phyloP scores from a whole-genome alignment of 352 stramenopile genomes.

The Globisporangium yorkense region DNA sequence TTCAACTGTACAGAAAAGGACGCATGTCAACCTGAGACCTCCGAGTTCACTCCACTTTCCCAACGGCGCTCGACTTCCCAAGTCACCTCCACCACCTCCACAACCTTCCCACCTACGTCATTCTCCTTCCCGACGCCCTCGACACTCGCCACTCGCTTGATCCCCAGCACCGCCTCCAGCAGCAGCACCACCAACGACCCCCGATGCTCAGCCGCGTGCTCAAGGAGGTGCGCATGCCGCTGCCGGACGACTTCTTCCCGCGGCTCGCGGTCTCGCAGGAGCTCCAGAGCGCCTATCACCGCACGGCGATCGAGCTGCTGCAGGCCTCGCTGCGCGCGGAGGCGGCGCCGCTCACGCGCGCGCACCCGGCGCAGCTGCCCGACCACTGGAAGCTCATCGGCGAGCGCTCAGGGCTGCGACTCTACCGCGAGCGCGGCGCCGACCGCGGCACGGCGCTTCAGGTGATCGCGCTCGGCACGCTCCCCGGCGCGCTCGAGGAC shows the following conservation, averaged over 20 bases:
- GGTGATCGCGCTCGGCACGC: conserved; percentile 39
- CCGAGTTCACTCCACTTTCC: neutral
- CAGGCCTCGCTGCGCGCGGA: conserved; percentile 35
- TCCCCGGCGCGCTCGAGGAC: conserved; percentile 47
- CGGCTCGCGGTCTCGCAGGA: conserved; percentile 29
- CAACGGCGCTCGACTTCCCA: no score
- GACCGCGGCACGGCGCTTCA: conserved; percentile 44
- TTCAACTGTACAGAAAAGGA: neutral
- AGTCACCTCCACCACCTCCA: neutral
- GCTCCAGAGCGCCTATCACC: conserved; percentile 29
- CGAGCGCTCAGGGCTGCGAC: conserved; percentile 38
- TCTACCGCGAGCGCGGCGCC: conserved; percentile 53
- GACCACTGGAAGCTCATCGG: conserved; percentile 60
- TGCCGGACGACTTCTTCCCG: conserved; percentile 66
- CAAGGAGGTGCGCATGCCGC: conserved; percentile 58
- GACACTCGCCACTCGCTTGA: neutral
- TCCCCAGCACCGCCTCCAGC: neutral
- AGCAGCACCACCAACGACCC: neutral
- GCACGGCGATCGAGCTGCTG: conserved; percentile 26
- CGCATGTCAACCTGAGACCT: neutral
- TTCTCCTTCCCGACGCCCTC: neutral
- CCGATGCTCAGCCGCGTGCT: conserved; percentile 49
- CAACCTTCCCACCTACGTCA: neutral
- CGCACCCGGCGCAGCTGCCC: conserved; percentile 42
- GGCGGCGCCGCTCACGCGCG: conserved; percentile 29